phyloP scores from a whole-genome alignment of 116 monocot genomes.

The Zostera marina region DNA sequence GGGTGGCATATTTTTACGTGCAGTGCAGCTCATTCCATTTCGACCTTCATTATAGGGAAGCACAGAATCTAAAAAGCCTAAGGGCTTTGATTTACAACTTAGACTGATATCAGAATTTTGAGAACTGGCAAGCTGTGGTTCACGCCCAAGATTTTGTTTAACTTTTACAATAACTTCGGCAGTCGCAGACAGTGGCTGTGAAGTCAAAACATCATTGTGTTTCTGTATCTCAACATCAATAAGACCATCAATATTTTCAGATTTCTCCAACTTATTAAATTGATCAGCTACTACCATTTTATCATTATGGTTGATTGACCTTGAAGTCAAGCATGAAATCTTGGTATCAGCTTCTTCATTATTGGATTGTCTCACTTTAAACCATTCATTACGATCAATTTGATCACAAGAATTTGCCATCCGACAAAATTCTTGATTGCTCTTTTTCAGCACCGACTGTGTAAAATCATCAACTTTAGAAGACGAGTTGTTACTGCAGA shows the following conservation, averaged over 20 bases:
- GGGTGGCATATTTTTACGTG: background rate
- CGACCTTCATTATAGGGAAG: background rate
- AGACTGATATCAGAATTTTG: background rate
- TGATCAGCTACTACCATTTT: background rate
- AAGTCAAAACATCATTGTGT: background rate
- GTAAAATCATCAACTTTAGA: constrained; percentile 40
- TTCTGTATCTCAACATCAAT: background rate
- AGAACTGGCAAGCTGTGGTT: background rate
- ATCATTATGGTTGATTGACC: background rate
- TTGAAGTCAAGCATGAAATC: background rate
- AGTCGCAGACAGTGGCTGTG: background rate
- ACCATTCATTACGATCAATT: constrained; percentile 11
- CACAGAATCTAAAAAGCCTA: background rate
- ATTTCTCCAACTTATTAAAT: background rate
- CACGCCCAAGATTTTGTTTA: background rate
- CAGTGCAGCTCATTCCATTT: background rate
- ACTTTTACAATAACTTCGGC: background rate
- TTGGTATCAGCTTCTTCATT: constrained; percentile 12
- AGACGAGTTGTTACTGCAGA: constrained; percentile 59
- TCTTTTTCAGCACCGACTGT: constrained; percentile 11
- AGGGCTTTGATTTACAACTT: background rate
- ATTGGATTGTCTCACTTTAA: constrained; percentile 9
- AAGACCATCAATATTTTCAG: background rate
- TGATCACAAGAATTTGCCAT: constrained; percentile 6
- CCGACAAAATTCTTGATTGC: constrained; percentile 13